Evolutionary conservation across 805 yeast species (phyloP), one percentile per base, ranked within the genome.

Genomic region (Torulaspora delbrueckii): DNA sequence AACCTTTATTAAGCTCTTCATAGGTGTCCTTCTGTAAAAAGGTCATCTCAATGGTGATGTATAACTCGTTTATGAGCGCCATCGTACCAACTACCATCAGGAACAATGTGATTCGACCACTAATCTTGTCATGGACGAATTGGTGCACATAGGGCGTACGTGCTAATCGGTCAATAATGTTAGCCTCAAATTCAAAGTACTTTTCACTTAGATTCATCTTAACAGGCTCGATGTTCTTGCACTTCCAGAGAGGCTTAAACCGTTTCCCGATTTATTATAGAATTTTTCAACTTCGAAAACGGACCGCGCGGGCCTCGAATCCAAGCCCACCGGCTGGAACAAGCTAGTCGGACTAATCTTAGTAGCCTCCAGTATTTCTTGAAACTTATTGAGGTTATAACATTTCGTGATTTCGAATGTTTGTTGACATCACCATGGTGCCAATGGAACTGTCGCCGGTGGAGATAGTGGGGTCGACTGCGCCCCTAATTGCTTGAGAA

Each of bases 71-170:
- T 12, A 65, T 46, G 23, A 65, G 51, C 14, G 70, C 68, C 40
- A 66, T 37, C 4, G 55, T 42, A 3, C 70, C 70, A 10, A 66
- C 48, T 1, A 62, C 48, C 23, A 65, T 30, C 9, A 66, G 45
- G 39, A 58, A 60, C 42, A 65, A 42, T 4, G 70, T 65, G 24
- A 66, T 66, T 48, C 69, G 53, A 13, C 66, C 66, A 50, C 68
- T 65, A 2, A 59, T 34, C 33, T 51, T 52, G 32, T 63, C 63
- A 44, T 61, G 60, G 10, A 60, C 55, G 27, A 59, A 58, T 36
- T 52, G 54, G 18, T 51, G 50, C 8, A 58, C 51, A 39, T 57
- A 59, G 8, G 57, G 51, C 19, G 48, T 25, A 4, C 27, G 42
- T 7, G 41, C 44, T 42, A 64, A 44, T 22, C 45, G 39, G 4